Percentiles rank a stretch among this genome's conserved stretches.
Evolutionary conservation across 495 filamentous ascomycete species (phyloP).

Genomic region (Sabuloglossum arenarium): DNA sequence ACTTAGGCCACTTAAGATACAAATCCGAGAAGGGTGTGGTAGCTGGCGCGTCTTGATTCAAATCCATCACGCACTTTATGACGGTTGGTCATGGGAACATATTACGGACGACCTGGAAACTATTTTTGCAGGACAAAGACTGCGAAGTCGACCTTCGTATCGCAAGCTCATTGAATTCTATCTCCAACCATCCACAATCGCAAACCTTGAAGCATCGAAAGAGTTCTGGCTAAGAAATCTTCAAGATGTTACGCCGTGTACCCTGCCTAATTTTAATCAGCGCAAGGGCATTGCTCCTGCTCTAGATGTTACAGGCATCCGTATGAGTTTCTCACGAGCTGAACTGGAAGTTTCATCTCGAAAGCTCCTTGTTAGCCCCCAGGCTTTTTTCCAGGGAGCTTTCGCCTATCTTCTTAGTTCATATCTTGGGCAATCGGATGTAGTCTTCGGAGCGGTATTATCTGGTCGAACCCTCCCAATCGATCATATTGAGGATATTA

Average conservation of each 20-base stretch:
- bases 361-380: slow-evolving; percentile 19
- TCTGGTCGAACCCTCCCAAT: slow-evolving; percentile 54
- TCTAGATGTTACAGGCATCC: background rate
- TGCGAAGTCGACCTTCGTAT: slow-evolving; percentile 28
- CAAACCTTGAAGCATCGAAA: slow-evolving; percentile 14
- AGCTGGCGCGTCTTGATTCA: slow-evolving; percentile 20
- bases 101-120: slow-evolving; percentile 38
- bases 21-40: slow-evolving; percentile 18
- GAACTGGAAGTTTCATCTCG: slow-evolving; percentile 2
- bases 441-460: slow-evolving; percentile 52
- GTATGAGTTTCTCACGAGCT: background rate
- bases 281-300: slow-evolving; percentile 3
- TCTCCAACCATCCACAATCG: slow-evolving; percentile 8
- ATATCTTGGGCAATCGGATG: slow-evolving; percentile 41
- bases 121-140: slow-evolving; percentile 15
- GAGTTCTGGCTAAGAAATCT: slow-evolving; percentile 37
- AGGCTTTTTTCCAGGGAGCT: slow-evolving; percentile 50
- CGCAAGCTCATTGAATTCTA: slow-evolving; percentile 23
- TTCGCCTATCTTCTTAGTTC: slow-evolving; percentile 40
- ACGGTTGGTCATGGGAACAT: slow-evolving; percentile 67
- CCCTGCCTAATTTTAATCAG: slow-evolving; percentile 16
- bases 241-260: slow-evolving; percentile 19
- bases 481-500: slow-evolving; percentile 39
- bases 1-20: slow-evolving; percentile 34
- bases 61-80: slow-evolving; percentile 63